phyloP scores from a whole-genome alignment of 75 land plant genomes.

The Pinus albicaulis region DNA sequence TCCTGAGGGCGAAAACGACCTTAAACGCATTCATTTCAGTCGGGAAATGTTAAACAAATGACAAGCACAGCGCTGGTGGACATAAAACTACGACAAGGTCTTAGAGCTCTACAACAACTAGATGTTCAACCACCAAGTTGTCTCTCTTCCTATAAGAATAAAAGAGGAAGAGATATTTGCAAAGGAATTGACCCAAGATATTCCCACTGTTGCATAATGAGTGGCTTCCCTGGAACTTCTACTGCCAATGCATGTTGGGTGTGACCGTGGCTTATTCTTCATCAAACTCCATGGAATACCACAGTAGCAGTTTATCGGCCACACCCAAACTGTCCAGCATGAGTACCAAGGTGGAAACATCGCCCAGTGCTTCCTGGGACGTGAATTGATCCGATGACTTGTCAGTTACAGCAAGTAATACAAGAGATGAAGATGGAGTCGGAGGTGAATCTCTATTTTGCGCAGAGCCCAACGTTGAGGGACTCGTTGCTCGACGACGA shows the following conservation, averaged over 20 bases:
- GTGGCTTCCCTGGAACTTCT: constrained; percentile 35
- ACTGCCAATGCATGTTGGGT: constrained; percentile 11
- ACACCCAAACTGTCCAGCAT: constrained; percentile 64
- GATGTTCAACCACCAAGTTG: constrained; percentile 5
- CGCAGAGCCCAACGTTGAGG: constrained; percentile 61
- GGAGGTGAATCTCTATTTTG: constrained; percentile 66
- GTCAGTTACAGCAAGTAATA: constrained; percentile 46
- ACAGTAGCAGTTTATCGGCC: constrained; percentile 27
- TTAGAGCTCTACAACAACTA: constrained; percentile 36
- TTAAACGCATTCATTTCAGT: constrained; percentile 78
- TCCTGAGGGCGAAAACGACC: constrained; percentile 82
- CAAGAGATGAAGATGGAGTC: constrained; percentile 75
- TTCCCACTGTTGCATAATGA: constrained; percentile 59
- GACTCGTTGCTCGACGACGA: constrained; percentile 77
- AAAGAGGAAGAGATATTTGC: constrained; percentile 66
- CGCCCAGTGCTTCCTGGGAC: constrained; percentile 49
- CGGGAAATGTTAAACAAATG: constrained; percentile 42
- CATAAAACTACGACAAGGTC: constrained; percentile 42
- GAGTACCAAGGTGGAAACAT: constrained; percentile 50
- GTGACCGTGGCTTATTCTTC: constrained; percentile 45
- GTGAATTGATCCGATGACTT: constrained; percentile 53
- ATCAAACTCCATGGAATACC: constrained; percentile 55
- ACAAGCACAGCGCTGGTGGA: constrained; percentile 47
- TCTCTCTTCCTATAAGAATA: constrained; percentile 48
- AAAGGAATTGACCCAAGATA: constrained; percentile 38